phyloP scores from a whole-genome alignment of 768 basidiomycete species.

The Lentinus tigrinus region DNA sequence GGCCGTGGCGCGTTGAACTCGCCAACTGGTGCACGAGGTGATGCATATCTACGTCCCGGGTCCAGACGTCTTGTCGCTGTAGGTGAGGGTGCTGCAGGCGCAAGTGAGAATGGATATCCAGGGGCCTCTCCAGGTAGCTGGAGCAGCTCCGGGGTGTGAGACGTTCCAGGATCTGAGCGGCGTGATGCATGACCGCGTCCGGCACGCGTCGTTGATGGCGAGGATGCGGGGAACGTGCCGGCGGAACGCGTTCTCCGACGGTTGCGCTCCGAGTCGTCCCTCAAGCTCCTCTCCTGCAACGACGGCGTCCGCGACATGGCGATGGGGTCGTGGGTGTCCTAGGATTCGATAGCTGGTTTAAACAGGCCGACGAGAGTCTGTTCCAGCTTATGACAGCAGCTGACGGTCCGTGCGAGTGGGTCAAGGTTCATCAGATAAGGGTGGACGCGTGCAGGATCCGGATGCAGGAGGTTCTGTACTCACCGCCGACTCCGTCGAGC shows the following conservation, averaged over 20 bases:
- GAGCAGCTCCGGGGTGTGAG: neutral
- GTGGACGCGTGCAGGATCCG: neutral
- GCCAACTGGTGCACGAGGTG: too few species aligned
- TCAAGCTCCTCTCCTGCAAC: neutral
- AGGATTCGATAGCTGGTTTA: neutral
- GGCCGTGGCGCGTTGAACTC: too few species aligned
- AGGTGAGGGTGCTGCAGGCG: neutral
- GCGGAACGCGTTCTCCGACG: slow-evolving; percentile 10
- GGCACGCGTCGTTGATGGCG: neutral
- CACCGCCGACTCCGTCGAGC: neutral
- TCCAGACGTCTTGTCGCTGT: too few species aligned
- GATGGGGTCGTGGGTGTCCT: neutral
- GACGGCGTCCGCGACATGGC: neutral
- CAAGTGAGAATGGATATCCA: neutral
- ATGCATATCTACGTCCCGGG: neutral
- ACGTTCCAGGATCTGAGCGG: neutral
- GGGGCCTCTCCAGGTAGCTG: neutral
- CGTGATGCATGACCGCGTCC: neutral
- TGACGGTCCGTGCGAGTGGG: neutral
- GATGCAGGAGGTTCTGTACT: neutral
- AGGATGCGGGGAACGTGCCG: neutral
- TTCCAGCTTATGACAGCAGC: neutral
- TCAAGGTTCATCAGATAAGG: slow-evolving; percentile 10
- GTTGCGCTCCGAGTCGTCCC: neutral
- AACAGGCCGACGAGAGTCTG: neutral